phyloP scores from a whole-genome alignment of 2,329 filamentous ascomycete species.

The Blastomyces parvus region DNA sequence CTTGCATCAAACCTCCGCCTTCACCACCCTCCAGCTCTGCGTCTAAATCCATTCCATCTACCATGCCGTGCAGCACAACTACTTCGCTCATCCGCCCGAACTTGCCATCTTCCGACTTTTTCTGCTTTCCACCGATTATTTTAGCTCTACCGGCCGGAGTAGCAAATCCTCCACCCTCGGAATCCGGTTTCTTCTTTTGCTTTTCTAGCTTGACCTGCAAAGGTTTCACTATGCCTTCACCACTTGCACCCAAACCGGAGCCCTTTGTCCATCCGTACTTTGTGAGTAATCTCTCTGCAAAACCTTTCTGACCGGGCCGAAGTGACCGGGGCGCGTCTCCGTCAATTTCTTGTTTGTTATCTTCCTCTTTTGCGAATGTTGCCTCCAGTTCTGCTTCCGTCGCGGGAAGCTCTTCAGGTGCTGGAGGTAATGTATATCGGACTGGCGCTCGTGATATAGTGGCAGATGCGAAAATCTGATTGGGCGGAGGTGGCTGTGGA shows the following conservation, averaged over 20 bases:
- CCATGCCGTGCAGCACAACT: conserved; percentile 72
- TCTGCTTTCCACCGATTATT: conserved; percentile 68
- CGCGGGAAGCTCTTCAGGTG: conserved; percentile 44
- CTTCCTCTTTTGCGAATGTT: conserved; percentile 32
- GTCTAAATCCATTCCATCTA: conserved; percentile 72
- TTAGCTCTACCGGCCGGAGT: conserved; percentile 61
- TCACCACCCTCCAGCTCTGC: conserved; percentile 60
- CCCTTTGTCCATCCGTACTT: conserved; percentile 94
- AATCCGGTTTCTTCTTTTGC: conserved; percentile 66
- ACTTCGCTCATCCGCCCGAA: conserved; percentile 72
- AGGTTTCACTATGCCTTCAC: conserved; percentile 74
- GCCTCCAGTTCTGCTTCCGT: conserved; percentile 46
- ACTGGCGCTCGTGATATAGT: conserved; percentile 71
- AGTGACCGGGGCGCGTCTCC: conserved; percentile 45
- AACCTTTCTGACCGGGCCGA: conserved; percentile 70
- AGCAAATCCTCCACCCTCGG: conserved; percentile 68
- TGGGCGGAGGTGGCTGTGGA: conserved; percentile 32
- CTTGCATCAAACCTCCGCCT: conserved; percentile 63
- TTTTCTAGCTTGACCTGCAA: conserved; percentile 79
- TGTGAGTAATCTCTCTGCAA: conserved; percentile 77
- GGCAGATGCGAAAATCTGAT: conserved; percentile 35
- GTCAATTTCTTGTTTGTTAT: conserved; percentile 25
- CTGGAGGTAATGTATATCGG: conserved; percentile 53
- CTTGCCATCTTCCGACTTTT: conserved; percentile 42
- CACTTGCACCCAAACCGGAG: conserved; percentile 71